Base-by-base conservation (phyloP, 176 grass and related monocot genomes). In the Microstegium vimineum region DNA sequence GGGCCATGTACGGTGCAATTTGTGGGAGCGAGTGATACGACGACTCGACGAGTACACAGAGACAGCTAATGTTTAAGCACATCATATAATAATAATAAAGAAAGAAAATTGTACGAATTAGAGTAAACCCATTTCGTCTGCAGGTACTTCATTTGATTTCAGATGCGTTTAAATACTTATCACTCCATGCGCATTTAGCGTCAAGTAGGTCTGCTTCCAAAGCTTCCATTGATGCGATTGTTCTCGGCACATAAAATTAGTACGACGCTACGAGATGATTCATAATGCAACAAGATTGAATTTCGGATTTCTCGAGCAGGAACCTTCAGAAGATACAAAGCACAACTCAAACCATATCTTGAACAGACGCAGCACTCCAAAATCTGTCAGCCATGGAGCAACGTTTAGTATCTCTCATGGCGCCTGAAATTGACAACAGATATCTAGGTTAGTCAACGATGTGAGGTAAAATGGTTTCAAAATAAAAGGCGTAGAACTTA, bases 381-480 rank as follows among this genome's bases (percentile, higher is more conserved):
- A 78, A 73, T 73, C 65, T 46, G 31, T 83, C 41, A 66, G 35
- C 34, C 41, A 62, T 11, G 61, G 45, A 82, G 30, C 57, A 71
- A 18, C 28, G 37, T 68, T 82, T 69, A 90, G 60, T 90, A 82
- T 41, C 88, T 86, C 3, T 86, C 88, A 2, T 72, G 61, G 67
- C 79, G 88, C 73, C 88, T 90, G 88, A 49, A 74, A 86, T 78
- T 49, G 6, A 14, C 10, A 78, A 73, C 5, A 60, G 10, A 49
- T 10, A 38, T 37, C 37, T 49, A 28, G 31, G 20, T 74, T 78
- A 6, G 35, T 38, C 42, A 56, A 28, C 42, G 22, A 59, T 25
- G 4, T 2, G 10, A 31, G 5, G 10, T 30, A 46, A 37, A 40
- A 71, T 2, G 14, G 14, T 81, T 63, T 30, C 12, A 73, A 80